These are phyloP conservation scores for Brassica carinata DNA, from an alignment of 345 rosid genomes.

Conservation along the genomic window DNA sequence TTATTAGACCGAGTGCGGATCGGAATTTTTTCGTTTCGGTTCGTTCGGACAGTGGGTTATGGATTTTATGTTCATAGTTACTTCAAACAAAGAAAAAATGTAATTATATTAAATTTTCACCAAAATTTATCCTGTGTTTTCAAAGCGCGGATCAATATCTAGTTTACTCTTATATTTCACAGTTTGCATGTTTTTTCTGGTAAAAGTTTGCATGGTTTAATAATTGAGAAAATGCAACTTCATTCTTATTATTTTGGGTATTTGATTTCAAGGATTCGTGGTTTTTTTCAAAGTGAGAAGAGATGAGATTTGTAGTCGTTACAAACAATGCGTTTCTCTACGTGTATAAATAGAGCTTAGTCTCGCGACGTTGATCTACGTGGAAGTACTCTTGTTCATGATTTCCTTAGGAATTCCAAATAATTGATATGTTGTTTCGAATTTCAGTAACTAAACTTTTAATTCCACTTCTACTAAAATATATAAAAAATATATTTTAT, in stretches of 20 bases:
- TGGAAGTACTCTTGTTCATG: conserved; percentile 12
- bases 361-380: not conserved
- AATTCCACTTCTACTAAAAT: not conserved
- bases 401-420: not conserved
- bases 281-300: not conserved
- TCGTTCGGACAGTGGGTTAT: no score
- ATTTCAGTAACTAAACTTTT: not conserved
- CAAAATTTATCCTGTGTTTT: no score
- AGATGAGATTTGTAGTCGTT: conserved; percentile 18
- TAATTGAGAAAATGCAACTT: not conserved
- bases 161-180: not conserved
- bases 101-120: no score
- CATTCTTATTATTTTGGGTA: not conserved
- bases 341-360: not conserved
- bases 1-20: no score
- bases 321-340: conserved; percentile 20
- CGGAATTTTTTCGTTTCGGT: no score
- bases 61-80: no score
- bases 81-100: no score
- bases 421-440: not conserved
- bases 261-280: not conserved
- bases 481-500: not conserved
- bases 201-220: not conserved
- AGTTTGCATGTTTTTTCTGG: not conserved
- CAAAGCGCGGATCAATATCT: no score